Evolutionary conservation across 1,284 basidiomycete genomes (phyloP).

Genomic region (Hymenochaete sp.): DNA sequence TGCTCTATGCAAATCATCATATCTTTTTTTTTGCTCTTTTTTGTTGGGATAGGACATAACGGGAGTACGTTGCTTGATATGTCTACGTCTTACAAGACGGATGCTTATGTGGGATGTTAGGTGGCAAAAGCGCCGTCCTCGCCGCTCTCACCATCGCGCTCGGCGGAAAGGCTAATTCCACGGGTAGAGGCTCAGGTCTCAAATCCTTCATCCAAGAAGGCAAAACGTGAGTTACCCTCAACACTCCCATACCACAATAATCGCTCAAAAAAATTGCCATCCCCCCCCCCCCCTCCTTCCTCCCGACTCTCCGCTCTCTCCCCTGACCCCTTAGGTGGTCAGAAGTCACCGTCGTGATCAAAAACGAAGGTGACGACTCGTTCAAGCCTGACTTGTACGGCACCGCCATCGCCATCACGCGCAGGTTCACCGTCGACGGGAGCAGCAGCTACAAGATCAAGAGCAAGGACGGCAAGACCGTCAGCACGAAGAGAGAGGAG

Average conservation of each 20-base stretch:
- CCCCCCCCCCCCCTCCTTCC: too few relatives aligned
- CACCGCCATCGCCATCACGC: slow-evolving; percentile 77
- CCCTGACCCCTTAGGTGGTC: slow-evolving; percentile 40
- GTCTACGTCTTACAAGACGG: slow-evolving; percentile 5
- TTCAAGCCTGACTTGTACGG: slow-evolving; percentile 81
- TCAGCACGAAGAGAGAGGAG: slow-evolving; percentile 82
- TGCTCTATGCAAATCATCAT: too few relatives aligned
- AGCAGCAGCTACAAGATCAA: slow-evolving; percentile 79
- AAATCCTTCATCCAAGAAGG: slow-evolving; percentile 89
- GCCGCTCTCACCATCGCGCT: slow-evolving; percentile 91
- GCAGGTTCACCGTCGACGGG: slow-evolving; percentile 73
- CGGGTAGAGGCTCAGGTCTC: slow-evolving; percentile 80
- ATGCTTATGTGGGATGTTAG: slow-evolving; percentile 28
- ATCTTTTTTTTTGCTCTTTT: too few relatives aligned
- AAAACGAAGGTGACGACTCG: slow-evolving; percentile 87
- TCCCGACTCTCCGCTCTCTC: not conserved
- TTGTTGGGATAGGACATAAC: slow-evolving; percentile 53
- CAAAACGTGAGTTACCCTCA: slow-evolving; percentile 46
- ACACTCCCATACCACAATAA: too few relatives aligned
- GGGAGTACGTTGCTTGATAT: slow-evolving; percentile 47
- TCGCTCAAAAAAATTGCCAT: not conserved
- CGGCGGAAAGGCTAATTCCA: slow-evolving; percentile 85
- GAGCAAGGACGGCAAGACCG: slow-evolving; percentile 52
- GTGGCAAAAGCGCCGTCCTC: slow-evolving; percentile 93
- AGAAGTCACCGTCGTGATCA: slow-evolving; percentile 73